Base-by-base conservation (phyloP, 108 stramenopile species). In the Cyclotella sp. region DNA sequence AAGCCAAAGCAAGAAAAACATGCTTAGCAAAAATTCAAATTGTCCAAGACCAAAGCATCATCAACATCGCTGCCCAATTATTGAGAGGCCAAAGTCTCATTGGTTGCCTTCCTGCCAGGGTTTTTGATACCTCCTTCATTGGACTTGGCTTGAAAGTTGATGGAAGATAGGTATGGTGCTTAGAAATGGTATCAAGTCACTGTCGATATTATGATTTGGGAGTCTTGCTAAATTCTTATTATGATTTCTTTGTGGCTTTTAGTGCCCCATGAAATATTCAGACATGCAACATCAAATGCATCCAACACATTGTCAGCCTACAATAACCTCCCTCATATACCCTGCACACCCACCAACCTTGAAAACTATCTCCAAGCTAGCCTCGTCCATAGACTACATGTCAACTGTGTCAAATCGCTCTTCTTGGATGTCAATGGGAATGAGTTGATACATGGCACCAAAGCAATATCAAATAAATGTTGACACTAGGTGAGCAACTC, bases 361-460 rank as follows among this genome's bases (percentile, higher is more conserved):
- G 60, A 47, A 22, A 66, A 87, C 21, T 86, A 79, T 47, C 70
- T 87, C 40, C 86, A 85, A 62, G 81, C 76, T 28, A 15, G 52
- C n/a, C 82, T 85, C 28, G 77, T 86, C 22, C 51, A 54, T 19
- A 87, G 89, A 1, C 54, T 87, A 1, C 87, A 90, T 61, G 58
- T 88, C 12, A 70, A 83, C 22, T 90, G 89, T 49, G 41, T 90
- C 46, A 65, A 86, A 21, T 21, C 66, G 26, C 52, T 73, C 47
- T 18, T 47, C 15, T 39, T 77, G 28, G 72, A 68, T 39, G 45
- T 18, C 8, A 44, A 70, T 53, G 63, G 63, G 26, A 69, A 65
- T 45, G 70, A 80, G 59, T 34, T 71, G 52, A 41, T 73, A 10
- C 30, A n/a, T 19, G 39, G 46, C 6, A 3, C 34, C n/a, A 27